These are phyloP conservation scores for Purshia tridentata DNA, from an alignment of 306 rosid species.

Conservation along the genomic window DNA sequence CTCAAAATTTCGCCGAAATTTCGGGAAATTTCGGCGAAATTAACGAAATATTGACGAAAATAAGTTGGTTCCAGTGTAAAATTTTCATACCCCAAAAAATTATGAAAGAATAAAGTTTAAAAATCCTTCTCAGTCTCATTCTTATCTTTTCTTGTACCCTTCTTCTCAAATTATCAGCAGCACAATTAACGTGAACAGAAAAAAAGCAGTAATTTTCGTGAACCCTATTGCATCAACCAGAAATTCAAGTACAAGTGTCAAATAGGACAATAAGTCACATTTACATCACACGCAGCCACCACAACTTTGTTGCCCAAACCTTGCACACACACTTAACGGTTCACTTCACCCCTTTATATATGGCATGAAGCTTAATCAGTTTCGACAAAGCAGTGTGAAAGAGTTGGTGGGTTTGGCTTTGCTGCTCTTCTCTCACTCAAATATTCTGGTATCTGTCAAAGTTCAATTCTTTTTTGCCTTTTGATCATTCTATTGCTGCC, in stretches of 20 bases:
- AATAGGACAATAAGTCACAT: background rate
- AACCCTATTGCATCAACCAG: constrained; percentile 9
- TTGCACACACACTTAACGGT: background rate
- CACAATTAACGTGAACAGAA: constrained; percentile 1
- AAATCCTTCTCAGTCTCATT: too few relatives aligned
- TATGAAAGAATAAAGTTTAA: too few relatives aligned
- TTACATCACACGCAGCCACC: constrained; percentile 3
- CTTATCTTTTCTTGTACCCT: background rate
- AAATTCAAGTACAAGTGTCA: background rate
- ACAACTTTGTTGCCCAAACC: background rate
- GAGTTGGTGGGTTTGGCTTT: background rate
- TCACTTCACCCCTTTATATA: background rate
- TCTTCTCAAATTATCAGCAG: background rate
- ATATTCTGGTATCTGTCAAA: background rate
- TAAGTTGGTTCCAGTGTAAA: too few relatives aligned
- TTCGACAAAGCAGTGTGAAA: background rate
- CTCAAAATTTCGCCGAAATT: too few relatives aligned
- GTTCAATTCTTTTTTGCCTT: background rate
- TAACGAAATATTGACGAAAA: too few relatives aligned
- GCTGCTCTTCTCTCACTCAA: constrained; percentile 2
- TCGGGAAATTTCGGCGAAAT: too few relatives aligned
- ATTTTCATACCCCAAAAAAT: too few relatives aligned
- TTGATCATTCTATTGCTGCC: background rate
- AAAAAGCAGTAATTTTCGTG: constrained; percentile 7
- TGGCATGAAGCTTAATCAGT: background rate